A percentile compares a stretch with the other conserved stretches of the same genome.
These are phyloP conservation scores for Diospyros kaki DNA, from an alignment of 148 eudicot species.

Conservation along the genomic window DNA sequence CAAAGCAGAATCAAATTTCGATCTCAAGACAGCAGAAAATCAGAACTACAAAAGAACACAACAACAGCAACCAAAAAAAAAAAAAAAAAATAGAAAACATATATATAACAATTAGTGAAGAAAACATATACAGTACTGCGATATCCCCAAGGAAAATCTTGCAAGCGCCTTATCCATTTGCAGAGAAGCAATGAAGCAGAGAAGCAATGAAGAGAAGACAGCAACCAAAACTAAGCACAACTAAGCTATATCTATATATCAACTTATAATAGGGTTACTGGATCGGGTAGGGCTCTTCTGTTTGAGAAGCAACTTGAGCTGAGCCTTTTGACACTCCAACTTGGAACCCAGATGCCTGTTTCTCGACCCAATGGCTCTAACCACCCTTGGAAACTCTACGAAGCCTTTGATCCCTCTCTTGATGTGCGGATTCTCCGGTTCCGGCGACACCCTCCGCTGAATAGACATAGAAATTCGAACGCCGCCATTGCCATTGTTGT, in stretches of 20 bases:
- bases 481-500: neutral
- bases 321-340: slow-evolving; percentile 73
- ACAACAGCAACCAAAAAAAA: too few species aligned
- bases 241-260: neutral
- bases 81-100: too few species aligned
- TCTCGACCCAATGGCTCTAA: slow-evolving; percentile 46
- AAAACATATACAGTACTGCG: too few species aligned
- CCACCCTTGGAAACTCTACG: slow-evolving; percentile 56
- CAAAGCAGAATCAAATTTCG: too few species aligned
- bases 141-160: too few species aligned
- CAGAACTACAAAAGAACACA: too few species aligned
- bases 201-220: too few species aligned
- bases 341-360: slow-evolving; percentile 49
- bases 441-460: slow-evolving; percentile 32
- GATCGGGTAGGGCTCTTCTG: slow-evolving; percentile 40
- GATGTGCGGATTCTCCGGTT: slow-evolving; percentile 68
- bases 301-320: slow-evolving; percentile 52
- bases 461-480: slow-evolving; percentile 7
- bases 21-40: too few species aligned
- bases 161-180: too few species aligned
- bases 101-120: too few species aligned
- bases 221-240: neutral
- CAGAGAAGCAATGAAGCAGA: too few species aligned
- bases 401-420: slow-evolving; percentile 64
- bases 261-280: slow-evolving; percentile 41